These are phyloP conservation scores for Pisolithus sp. DNA, from an alignment of 768 basidiomycete genomes.

Conservation along the genomic window DNA sequence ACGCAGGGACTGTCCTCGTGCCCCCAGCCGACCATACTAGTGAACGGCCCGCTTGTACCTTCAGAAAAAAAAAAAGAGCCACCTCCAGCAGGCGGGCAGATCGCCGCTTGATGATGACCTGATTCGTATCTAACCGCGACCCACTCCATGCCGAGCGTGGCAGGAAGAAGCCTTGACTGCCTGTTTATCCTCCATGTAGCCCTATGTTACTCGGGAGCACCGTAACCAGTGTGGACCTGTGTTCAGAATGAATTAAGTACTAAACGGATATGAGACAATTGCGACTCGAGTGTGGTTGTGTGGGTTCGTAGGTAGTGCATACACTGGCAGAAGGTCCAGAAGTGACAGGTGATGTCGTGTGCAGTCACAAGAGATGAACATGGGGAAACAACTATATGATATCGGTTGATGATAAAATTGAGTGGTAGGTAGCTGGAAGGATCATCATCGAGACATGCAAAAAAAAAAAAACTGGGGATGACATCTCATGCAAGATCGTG, in stretches of 20 bases:
- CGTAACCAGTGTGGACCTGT: neutral
- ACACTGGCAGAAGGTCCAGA: neutral
- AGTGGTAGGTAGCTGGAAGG: neutral
- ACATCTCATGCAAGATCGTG: neutral
- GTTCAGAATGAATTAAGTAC: neutral
- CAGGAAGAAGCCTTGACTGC: neutral
- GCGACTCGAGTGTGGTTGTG: neutral
- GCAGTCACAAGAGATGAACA: neutral
- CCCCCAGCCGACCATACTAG: neutral
- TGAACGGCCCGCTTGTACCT: too few relatives aligned
- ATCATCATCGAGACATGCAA: neutral
- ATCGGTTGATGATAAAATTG: neutral
- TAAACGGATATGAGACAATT: neutral
- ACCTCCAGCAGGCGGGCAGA: too few relatives aligned
- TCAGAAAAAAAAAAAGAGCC: too few relatives aligned
- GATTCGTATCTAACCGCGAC: too few relatives aligned
- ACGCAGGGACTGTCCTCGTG: neutral
- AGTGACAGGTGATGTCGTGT: neutral
- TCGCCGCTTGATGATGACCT: too few relatives aligned
- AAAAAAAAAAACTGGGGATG: neutral
- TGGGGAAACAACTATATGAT: neutral
- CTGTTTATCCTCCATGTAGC: neutral
- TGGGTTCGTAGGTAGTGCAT: neutral
- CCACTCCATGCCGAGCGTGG: too few relatives aligned
- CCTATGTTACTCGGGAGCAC: neutral